Percentiles rank a stretch among this genome's conserved stretches.
Conservation (phyloP, 257 asterid genomes). For the Solanum chmielewskii region DNA sequence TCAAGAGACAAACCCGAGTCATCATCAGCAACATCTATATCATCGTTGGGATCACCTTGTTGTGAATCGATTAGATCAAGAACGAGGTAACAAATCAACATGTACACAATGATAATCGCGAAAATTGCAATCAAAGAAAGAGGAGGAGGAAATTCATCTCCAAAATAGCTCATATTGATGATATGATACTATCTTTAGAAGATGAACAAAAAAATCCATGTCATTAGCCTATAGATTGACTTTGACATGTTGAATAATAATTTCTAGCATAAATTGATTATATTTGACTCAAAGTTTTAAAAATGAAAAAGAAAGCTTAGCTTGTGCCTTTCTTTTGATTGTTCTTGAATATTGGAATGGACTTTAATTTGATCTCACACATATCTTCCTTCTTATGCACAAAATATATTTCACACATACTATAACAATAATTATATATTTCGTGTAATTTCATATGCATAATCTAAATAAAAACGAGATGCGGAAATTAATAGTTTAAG, state of each 20-base stretch:
- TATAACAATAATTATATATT: too few relatives aligned
- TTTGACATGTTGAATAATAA: neutral
- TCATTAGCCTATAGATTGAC: neutral
- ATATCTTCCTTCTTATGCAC: neutral
- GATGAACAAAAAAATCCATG: neutral
- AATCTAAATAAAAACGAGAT: accelerated
- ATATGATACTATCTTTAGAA: neutral
- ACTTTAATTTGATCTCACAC: neutral
- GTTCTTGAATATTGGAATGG: neutral
- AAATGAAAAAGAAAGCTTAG: neutral
- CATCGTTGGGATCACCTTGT: neutral
- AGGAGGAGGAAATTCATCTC: conserved; percentile 33
- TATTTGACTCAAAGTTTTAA: neutral
- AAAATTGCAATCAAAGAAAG: conserved; percentile 33
- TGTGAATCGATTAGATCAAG: conserved; percentile 27
- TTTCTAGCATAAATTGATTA: neutral
- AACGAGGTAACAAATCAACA: conserved; percentile 31
- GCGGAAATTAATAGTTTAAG: neutral
- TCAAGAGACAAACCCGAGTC: conserved; percentile 22
- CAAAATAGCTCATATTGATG: conserved; percentile 8
- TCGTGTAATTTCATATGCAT: too few relatives aligned
- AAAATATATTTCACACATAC: neutral
- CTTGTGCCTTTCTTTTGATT: neutral
- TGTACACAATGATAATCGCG: conserved; percentile 25
- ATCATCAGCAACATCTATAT: neutral